Evolutionary conservation across 1,284 basidiomycete species (phyloP).

Genomic region (Rhodotorula mucilaginosa): DNA sequence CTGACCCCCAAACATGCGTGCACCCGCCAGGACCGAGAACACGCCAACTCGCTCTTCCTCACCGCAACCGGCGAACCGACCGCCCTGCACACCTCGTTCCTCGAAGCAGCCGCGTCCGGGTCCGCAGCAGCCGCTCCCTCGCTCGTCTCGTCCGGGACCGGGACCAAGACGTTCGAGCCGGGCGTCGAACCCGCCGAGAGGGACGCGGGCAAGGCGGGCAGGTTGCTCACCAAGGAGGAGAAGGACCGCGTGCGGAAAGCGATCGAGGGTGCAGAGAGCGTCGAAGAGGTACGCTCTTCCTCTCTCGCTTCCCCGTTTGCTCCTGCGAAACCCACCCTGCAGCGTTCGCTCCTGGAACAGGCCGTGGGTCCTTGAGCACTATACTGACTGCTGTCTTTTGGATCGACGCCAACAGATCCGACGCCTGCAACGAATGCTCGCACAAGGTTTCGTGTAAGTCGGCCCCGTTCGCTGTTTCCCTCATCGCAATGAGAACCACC

Average conservation of each 20-base stretch:
- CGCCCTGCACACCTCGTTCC: conserved; percentile 67
- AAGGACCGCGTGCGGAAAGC: conserved; percentile 83
- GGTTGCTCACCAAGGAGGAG: conserved; percentile 89
- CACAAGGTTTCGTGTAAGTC: conserved; percentile 39
- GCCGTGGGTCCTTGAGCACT: no score
- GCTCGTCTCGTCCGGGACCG: conserved; percentile 71
- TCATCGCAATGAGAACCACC: neutral
- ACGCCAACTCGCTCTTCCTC: conserved; percentile 70
- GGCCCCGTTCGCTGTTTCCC: neutral
- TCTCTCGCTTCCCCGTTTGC: neutral
- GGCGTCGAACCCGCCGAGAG: conserved; percentile 47
- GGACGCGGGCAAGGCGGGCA: conserved; percentile 53
- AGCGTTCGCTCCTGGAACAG: no score
- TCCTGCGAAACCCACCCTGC: no score
- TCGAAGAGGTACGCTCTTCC: conserved; percentile 63
- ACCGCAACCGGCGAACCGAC: conserved; percentile 69
- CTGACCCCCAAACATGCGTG: conserved; percentile 49
- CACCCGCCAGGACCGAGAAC: conserved; percentile 46
- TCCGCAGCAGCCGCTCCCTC: neutral
- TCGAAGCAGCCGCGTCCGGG: neutral
- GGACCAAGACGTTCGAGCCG: conserved; percentile 58
- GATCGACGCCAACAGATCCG: conserved; percentile 55
- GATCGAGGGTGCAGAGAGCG: conserved; percentile 82
- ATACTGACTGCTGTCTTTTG: no score
- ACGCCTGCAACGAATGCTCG: conserved; percentile 78